These are phyloP conservation scores for Carex cristatella DNA, from an alignment of 176 grass and related monocot genomes.

Conservation along the genomic window DNA sequence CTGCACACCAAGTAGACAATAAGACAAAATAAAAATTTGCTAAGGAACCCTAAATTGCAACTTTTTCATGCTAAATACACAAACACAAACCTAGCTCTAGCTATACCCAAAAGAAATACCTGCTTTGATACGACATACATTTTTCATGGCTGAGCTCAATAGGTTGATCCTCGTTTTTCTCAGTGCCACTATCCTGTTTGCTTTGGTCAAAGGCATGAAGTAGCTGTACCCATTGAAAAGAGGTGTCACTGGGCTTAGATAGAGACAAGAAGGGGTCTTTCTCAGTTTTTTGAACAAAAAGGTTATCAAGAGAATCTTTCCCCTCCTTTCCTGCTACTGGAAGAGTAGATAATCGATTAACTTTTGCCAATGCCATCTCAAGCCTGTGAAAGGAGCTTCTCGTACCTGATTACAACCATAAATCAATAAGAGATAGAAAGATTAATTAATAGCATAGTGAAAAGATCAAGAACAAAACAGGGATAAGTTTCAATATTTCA, in stretches of 20 bases:
- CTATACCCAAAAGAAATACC: conserved; percentile 17
- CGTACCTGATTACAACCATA: background rate
- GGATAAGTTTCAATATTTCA: background rate
- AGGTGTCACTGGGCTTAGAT: background rate
- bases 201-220: conserved; percentile 18
- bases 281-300: conserved; percentile 11
- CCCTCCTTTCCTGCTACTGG: background rate
- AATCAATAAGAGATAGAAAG: background rate
- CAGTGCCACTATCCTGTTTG: background rate
- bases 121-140: conserved; percentile 24
- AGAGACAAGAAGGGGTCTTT: conserved; percentile 6
- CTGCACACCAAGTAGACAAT: conserved; percentile 1
- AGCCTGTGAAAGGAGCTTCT: background rate
- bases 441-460: background rate
- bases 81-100: background rate
- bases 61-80: background rate
- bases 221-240: conserved; percentile 17
- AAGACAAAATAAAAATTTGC: background rate
- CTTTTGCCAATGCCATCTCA: conserved; percentile 18
- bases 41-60: background rate
- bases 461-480: background rate
- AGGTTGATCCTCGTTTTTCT: conserved; percentile 4
- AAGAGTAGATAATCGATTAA: background rate
- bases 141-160: conserved; percentile 3
- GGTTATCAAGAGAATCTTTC: conserved; percentile 13